phyloP scores from a whole-genome alignment of 2,329 filamentous ascomycete species.

The Spiromastix sp. region DNA sequence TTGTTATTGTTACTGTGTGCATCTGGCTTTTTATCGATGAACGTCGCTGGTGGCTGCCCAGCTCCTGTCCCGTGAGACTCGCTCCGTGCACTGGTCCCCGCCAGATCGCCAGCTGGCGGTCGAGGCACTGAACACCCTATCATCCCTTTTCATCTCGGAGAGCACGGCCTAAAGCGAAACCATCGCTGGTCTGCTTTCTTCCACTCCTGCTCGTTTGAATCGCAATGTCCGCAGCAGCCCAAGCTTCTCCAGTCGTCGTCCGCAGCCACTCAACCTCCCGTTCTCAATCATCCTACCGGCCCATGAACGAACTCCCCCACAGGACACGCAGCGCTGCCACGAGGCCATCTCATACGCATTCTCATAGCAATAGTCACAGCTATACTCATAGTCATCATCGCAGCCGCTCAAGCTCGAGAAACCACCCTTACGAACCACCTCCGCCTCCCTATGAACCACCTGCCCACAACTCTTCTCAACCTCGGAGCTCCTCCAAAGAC shows the following conservation, averaged over 20 bases:
- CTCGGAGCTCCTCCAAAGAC: slow-evolving; percentile 56
- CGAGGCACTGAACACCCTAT: background rate
- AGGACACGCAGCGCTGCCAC: slow-evolving; percentile 36
- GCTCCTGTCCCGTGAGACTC: slow-evolving; percentile 4
- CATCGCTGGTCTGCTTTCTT: background rate
- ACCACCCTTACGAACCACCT: no score
- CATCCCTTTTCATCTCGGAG: background rate
- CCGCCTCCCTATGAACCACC: slow-evolving; percentile 68
- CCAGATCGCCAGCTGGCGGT: background rate
- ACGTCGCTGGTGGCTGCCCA: no score
- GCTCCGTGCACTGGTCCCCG: background rate
- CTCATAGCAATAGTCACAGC: slow-evolving; percentile 23
- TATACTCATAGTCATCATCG: no score
- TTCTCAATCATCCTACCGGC: slow-evolving; percentile 33
- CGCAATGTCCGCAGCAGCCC: slow-evolving; percentile 37
- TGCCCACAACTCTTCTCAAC: slow-evolving; percentile 45
- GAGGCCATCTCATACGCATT: slow-evolving; percentile 30
- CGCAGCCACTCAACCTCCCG: slow-evolving; percentile 41
- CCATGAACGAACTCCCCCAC: slow-evolving; percentile 33
- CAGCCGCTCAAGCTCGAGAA: slow-evolving; percentile 26
- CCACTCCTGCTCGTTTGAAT: slow-evolving; percentile 1
- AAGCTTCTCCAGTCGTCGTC: slow-evolving; percentile 36
- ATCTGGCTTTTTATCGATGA: no score
- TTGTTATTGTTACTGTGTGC: no score
- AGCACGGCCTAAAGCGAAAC: background rate